Conservation (phyloP, 1,284 basidiomycete genomes). For the Moniliophthora roreri region DNA sequence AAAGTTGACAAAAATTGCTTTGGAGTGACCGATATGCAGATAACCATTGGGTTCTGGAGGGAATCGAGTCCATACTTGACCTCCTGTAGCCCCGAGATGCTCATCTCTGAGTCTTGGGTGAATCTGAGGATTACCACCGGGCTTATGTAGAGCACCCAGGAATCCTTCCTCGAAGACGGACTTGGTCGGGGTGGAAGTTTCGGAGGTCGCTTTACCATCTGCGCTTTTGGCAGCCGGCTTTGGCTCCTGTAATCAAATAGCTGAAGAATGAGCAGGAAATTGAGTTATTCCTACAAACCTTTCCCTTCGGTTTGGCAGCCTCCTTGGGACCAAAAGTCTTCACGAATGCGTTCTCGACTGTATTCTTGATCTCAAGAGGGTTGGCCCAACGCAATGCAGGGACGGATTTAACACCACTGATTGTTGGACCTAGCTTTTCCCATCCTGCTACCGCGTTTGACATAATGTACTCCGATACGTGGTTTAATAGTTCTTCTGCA, state of each 20-base stretch:
- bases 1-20: slow-evolving; percentile 98
- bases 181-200: slow-evolving; percentile 47
- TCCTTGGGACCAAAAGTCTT: slow-evolving; percentile 82
- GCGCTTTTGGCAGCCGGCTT: slow-evolving; percentile 45
- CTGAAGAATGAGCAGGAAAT: not conserved
- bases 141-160: slow-evolving; percentile 90
- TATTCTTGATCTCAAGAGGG: slow-evolving; percentile 86
- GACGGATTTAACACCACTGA: slow-evolving; percentile 70
- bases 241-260: slow-evolving; percentile 42
- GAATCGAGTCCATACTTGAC: slow-evolving; percentile 93
- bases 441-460: slow-evolving; percentile 65
- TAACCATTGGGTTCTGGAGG: slow-evolving; percentile 99
- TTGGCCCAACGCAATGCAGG: slow-evolving; percentile 87
- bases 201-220: slow-evolving; percentile 29
- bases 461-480: slow-evolving; percentile 64
- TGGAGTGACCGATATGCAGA: slow-evolving; percentile 96
- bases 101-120: slow-evolving; percentile 75
- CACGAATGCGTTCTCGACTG: slow-evolving; percentile 78
- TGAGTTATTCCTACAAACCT: slow-evolving; percentile 46
- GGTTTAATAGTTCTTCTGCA: slow-evolving; percentile 61
- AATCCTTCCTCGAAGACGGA: slow-evolving; percentile 95
- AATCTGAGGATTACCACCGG: slow-evolving; percentile 92
- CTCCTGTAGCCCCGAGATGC: slow-evolving; percentile 83
- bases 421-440: slow-evolving; percentile 69
- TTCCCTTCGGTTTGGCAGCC: slow-evolving; percentile 65